Base-by-base conservation (phyloP, 2,329 filamentous ascomycete genomes). In the Fusarium buharicum region DNA sequence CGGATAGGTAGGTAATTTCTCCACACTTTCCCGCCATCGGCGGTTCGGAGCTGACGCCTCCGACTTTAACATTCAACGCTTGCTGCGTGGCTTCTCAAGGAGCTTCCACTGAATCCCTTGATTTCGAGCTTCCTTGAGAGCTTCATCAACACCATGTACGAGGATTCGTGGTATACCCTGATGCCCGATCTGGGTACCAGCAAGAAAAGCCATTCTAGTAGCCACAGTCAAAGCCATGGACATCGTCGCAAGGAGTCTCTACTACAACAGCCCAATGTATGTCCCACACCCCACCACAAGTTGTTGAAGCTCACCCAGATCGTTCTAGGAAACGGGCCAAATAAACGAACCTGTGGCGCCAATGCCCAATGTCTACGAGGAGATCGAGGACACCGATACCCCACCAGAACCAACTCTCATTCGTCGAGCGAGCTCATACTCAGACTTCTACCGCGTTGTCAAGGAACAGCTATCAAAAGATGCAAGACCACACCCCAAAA, bases 91-190 rank as follows among this genome's bases (percentile, higher is more conserved):
- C 72, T 71, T 74, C 64, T 68, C 60, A 50, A 65, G 60, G 36
- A 50, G 48, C 55, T 58, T n/a, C 31, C n/a, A 38, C 55, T 47
- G 38, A 60, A 67, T n/a, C 43, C 56, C 55, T 54, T 47, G 41
- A 47, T 27, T 28, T 59, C 28, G 52, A 64, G 64, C 64, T 62
- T 45, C 45, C 51, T 48, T 43, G 37, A 62, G 63, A 62, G 63
- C 55, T 63, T 41, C n/a, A 38, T 48, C 45, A 36, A 34, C 66
- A 79, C 66, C 67, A 93, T 92, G 90, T 91, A 91, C 75, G 91
- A 94, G 76, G 91, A 94, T 76, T 87, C 90, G 27, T 94, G 91
- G 90, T 92, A 93, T 78, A 91, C 84, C 73, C 89, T 92, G 72
- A 86, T 91, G 64, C 85, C 90, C 22, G 86, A 89, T 51, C 77